A percentile compares a stretch with the other conserved stretches of the same genome.
Conservation (phyloP, 2,329 filamentous ascomycete genomes). For the Podosphaera xanthii region DNA sequence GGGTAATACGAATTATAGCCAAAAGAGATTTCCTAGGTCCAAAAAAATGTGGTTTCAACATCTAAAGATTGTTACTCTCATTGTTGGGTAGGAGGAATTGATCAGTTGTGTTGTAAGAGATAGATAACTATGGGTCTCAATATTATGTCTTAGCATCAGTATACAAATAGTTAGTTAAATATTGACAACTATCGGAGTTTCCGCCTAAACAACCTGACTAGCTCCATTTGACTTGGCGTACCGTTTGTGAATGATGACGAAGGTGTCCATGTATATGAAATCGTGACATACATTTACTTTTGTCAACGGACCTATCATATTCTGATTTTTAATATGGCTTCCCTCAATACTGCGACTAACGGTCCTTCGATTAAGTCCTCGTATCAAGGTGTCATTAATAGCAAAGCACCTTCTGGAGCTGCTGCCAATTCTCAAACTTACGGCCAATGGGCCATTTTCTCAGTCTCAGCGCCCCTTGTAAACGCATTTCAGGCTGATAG, state of each 20-base stretch:
- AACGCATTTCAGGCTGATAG: conserved; percentile 76
- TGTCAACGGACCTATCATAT: background rate
- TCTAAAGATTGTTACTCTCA: too few relatives aligned
- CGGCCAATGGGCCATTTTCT: conserved; percentile 84
- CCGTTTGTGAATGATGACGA: background rate
- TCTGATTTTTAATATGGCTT: conserved; percentile 35
- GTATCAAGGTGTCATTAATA: conserved; percentile 46
- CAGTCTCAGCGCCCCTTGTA: conserved; percentile 73
- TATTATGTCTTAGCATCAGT: background rate
- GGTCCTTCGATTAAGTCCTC: conserved; percentile 69
- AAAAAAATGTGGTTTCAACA: too few relatives aligned
- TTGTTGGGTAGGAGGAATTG: too few relatives aligned
- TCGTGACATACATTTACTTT: background rate
- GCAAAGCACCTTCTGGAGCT: conserved; percentile 29
- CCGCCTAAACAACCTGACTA: background rate
- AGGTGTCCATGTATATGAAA: background rate
- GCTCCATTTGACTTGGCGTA: background rate
- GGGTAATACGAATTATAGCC: too few relatives aligned
- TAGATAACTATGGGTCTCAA: too few relatives aligned
- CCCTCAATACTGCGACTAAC: conserved; percentile 58
- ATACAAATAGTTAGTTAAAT: background rate
- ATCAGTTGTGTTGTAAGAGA: too few relatives aligned
- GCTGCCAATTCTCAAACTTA: conserved; percentile 53
- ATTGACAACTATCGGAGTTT: background rate
- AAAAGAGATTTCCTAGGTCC: too few relatives aligned